Base-by-base conservation (phyloP, 768 basidiomycete species). In the Termitomyces sp. region DNA sequence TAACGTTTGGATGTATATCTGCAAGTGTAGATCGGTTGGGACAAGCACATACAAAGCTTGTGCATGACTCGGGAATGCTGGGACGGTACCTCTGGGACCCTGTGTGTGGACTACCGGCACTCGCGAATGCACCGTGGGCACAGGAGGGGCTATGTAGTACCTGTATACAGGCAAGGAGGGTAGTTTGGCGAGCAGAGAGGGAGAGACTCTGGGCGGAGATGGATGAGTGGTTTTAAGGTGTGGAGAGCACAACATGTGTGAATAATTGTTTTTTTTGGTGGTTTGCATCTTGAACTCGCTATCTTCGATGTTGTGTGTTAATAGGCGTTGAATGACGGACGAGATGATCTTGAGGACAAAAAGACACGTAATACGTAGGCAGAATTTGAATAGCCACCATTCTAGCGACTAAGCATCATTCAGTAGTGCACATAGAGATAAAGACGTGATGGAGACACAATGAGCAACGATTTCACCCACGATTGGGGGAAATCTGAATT, bases 121-220 rank as follows among this genome's bases (percentile, higher is more conserved):
- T 64, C 4, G 33, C 52, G 18, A 55, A 57, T n/a, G 60, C 60
- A 9, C 54, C 51, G 7, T 64, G 60, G 63, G 40, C 27, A 27
- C 20, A 42, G 30, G 63, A 53, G 36, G 63, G 60, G 42, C 10
- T 64, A 2, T 62, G 63, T 51, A 18, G 1, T 1, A 32, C 18
- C 6, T 64, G 63, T 32, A 52, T 64, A 5, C 26, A 59, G 30
- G 39, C 18, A 13, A 58, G 60, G 48, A 48, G 32, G 47, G 43
- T 4, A 22, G 42, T 42, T 22, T 64, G 60, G 63, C 37, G 20
- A 37, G 34, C 27, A 24, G 57, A 55, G 7, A 59, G 47, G 49
- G 55, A 53, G 52, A 58, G 55, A 26, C 45, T 59, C 3, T 64
- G 63, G 63, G 47, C 22, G 24, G 57, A 62, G 13, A 44, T 64